Evolutionary conservation across 2,329 filamentous ascomycete genomes (phyloP).

Genomic region (Fusarium abutilonis): DNA sequence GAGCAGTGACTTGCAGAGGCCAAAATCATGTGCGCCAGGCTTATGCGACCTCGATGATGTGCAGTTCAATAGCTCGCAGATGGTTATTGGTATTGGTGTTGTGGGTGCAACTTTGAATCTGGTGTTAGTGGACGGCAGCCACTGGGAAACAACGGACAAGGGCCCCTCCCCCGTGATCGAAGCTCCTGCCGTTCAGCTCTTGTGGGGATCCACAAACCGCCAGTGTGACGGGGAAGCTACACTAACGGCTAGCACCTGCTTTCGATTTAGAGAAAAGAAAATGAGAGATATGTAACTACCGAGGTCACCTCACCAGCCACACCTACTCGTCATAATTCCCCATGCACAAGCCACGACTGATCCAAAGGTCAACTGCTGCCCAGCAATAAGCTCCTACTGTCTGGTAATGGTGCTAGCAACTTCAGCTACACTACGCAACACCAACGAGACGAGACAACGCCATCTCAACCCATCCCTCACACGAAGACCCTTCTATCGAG

Average conservation of each 20-base stretch:
- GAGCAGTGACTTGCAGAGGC: conserved; percentile 6
- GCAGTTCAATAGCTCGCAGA: conserved; percentile 18
- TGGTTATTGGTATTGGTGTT: conserved; percentile 24
- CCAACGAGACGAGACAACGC: not conserved
- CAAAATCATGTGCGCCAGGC: conserved; percentile 1
- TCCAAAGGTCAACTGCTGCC: conserved; percentile 27
- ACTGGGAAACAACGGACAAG: conserved; percentile 2
- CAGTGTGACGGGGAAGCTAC: not conserved
- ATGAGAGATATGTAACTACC: not conserved
- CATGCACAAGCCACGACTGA: conserved; percentile 17
- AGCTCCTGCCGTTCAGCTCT: conserved; percentile 13
- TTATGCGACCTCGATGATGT: conserved; percentile 25
- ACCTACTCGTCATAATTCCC: conserved; percentile 27
- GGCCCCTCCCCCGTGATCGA: conserved; percentile 33
- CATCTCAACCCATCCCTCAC: conserved; percentile 2
- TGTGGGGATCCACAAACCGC: conserved; percentile 5
- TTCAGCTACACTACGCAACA: conserved; percentile 11
- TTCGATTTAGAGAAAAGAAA: too few relatives aligned
- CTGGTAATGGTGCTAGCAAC: conserved; percentile 24
- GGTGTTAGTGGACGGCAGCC: conserved; percentile 36
- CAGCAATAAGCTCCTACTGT: conserved; percentile 32
- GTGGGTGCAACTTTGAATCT: conserved; percentile 15
- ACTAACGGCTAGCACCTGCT: not conserved
- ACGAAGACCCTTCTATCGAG: conserved; percentile 1
- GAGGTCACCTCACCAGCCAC: conserved; percentile 20